Conservation (phyloP, 1,284 basidiomycete species). For the Ustilago tritici region DNA sequence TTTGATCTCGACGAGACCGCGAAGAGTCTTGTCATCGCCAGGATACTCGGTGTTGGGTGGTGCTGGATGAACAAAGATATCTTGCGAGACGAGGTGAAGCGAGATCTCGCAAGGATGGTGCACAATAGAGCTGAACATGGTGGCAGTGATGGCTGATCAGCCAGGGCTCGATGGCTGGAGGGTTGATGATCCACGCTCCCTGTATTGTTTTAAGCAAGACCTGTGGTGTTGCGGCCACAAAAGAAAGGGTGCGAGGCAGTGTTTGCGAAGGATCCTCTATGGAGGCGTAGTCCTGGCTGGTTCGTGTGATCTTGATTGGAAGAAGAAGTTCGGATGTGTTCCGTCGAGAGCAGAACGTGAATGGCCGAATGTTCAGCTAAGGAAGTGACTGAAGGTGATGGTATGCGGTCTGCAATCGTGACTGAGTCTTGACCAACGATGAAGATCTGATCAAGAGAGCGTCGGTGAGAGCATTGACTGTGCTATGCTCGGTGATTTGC, state of each 20-base stretch:
- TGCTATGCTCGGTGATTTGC: slow-evolving; percentile 4
- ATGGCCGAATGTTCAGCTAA: not conserved
- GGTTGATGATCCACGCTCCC: not conserved
- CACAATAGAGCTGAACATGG: slow-evolving; percentile 61
- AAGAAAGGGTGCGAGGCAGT: not conserved
- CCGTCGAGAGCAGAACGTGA: not conserved
- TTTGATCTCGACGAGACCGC: slow-evolving; percentile 67
- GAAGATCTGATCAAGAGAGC: slow-evolving; percentile 1
- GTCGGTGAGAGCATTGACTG: not conserved
- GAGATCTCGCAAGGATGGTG: slow-evolving; percentile 65
- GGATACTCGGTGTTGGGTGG: slow-evolving; percentile 53
- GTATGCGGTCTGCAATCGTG: not conserved
- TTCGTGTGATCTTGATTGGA: not conserved
- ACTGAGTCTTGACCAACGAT: slow-evolving; percentile 12
- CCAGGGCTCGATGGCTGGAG: not conserved
- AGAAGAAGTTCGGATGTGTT: not conserved
- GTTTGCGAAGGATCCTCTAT: not conserved
- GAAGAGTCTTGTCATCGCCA: slow-evolving; percentile 65
- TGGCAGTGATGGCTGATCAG: slow-evolving; percentile 6
- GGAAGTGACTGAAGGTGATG: not conserved
- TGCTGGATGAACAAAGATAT: slow-evolving; percentile 65
- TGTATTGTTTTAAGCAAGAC: not conserved
- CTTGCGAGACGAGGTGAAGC: slow-evolving; percentile 63
- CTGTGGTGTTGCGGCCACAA: not conserved
- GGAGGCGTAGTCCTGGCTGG: not conserved